Base-by-base conservation (phyloP, 345 rosid species). In the Carallia pectinifolia region DNA sequence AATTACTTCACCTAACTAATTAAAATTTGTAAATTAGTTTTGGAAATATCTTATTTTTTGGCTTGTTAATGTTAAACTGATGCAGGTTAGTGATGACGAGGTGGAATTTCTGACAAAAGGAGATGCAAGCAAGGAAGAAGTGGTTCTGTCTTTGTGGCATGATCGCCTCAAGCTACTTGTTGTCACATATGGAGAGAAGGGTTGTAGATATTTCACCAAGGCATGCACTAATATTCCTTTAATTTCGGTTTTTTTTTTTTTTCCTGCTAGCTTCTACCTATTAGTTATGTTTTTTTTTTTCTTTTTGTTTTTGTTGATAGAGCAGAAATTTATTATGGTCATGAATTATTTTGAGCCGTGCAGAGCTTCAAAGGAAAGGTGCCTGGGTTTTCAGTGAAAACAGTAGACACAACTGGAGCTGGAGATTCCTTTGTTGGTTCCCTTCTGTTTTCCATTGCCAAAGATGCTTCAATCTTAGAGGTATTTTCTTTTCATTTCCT, bases 391-490 rank as follows among this genome's bases (percentile, higher is more conserved):
- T 16, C 85, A 29, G 89, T 86, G 74, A 86, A 88, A 37, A 38
- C 89, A 34, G 67, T 88, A 17, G 93, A 86, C 36, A 84, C 90
- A 56, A 88, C 93, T n/a, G 90, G 93, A 7, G 89, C 90, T 71
- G 90, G 93, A 36, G 90, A 88, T 72, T 59, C 93, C 36, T 88
- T 88, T 76, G 93, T 88, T 40, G 93, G 90, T 37, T 37, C 90
- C 30, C 39, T 85, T 56, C 79, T 86, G 34, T 39, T 47, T 9
- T 75, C 84, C 19, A 1, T 86, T 9, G 84, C 85, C 2, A 80
- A 85, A 58, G 85, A 86, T 61, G 50, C 71, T 5, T 70, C 68
- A 18, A 68, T 80, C 39, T 71, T 75, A 12, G 53, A 68, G 10
- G 85, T 72, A 81, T 1, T n/a, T 40, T 31, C 12, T 17, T 34